Conservation (phyloP, 2,329 filamentous ascomycete species). For the Colletotrichum liriopes region DNA sequence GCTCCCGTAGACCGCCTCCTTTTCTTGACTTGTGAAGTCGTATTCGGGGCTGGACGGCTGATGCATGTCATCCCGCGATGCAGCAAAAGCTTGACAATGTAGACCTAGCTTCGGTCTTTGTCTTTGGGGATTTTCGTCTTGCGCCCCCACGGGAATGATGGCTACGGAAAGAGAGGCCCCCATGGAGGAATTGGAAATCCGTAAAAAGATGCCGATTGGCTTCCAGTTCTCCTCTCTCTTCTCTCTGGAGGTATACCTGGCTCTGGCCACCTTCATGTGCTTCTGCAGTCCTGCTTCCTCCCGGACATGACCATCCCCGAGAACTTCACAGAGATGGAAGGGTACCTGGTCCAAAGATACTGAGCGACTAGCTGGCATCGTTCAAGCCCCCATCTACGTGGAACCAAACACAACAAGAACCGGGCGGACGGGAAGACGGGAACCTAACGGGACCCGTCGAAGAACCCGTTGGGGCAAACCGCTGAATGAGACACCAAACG, state of each 20-base stretch:
- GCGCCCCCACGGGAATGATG: background rate
- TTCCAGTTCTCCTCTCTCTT: background rate
- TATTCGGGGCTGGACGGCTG: background rate
- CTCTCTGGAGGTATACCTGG: background rate
- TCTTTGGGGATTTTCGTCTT: background rate
- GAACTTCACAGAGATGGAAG: background rate
- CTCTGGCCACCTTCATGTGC: background rate
- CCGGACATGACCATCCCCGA: background rate
- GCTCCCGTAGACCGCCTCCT: background rate
- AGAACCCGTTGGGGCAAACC: conserved; percentile 17
- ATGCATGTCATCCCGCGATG: background rate
- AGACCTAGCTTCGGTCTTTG: background rate
- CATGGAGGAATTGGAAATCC: too few relatives aligned
- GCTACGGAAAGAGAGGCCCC: too few relatives aligned
- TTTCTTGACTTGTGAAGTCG: background rate
- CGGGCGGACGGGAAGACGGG: conserved; percentile 38
- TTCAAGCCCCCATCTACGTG: background rate
- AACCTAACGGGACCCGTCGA: conserved; percentile 39
- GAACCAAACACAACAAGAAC: background rate
- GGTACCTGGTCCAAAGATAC: background rate
- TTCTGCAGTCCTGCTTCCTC: background rate
- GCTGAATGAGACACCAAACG: background rate
- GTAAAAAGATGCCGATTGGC: background rate
- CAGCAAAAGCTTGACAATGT: background rate
- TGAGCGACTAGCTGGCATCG: too few relatives aligned